Conservation (phyloP, 129 eudicot species). For the Sambucus nigra region DNA sequence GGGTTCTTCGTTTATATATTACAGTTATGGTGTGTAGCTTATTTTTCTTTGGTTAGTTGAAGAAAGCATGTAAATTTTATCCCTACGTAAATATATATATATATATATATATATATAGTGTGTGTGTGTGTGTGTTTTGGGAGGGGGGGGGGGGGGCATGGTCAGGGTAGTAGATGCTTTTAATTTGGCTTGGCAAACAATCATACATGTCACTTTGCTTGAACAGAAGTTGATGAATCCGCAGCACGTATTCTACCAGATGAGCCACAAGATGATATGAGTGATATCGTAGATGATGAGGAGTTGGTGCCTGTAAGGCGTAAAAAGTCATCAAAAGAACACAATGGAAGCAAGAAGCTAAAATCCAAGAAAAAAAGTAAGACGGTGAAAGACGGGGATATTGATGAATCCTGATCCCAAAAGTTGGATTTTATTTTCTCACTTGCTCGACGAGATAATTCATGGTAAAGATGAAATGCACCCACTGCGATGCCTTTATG, state of each 20-base stretch:
- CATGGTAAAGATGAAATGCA: not conserved
- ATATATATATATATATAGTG: too few species aligned
- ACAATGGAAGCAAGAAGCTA: conserved; percentile 20
- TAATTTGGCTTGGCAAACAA: not conserved
- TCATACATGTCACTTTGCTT: conserved; percentile 3
- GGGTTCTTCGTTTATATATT: too few species aligned
- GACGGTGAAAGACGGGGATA: conserved; percentile 14
- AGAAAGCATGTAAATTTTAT: too few species aligned
- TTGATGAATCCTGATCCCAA: conserved; percentile 17
- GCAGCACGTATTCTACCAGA: conserved; percentile 17
- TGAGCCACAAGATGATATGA: conserved; percentile 11
- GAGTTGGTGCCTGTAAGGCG: conserved; percentile 12
- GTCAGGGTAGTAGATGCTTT: too few species aligned
- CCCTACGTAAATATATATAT: too few species aligned
- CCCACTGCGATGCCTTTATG: not conserved
- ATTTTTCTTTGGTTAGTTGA: too few species aligned
- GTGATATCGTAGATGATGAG: conserved; percentile 15
- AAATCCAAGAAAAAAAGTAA: conserved; percentile 37
- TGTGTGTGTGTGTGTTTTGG: too few species aligned
- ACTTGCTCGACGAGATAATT: not conserved
- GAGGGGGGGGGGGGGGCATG: too few species aligned
- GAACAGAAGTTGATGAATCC: conserved; percentile 32
- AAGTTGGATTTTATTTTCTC: not conserved
- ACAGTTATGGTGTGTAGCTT: too few species aligned
- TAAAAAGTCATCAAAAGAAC: conserved; percentile 25